phyloP scores from a whole-genome alignment of 345 rosid genomes.

The Eucalyptus erythrocorys region DNA sequence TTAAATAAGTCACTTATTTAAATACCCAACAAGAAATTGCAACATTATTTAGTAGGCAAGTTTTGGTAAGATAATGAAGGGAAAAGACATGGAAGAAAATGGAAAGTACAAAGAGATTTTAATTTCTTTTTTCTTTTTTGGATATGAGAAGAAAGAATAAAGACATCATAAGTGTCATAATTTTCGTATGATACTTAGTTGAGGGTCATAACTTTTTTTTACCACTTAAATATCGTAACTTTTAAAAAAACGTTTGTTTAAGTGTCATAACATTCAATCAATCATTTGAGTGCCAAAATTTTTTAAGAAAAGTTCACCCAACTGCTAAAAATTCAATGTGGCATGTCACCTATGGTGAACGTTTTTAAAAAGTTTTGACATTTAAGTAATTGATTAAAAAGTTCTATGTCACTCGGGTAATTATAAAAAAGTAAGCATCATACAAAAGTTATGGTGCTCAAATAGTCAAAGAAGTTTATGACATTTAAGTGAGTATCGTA shows the following conservation, averaged over 20 bases:
- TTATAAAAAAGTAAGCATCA: too few species aligned
- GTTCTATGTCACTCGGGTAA: neutral
- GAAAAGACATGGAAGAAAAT: neutral
- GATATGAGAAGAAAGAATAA: neutral
- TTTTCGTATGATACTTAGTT: too few species aligned
- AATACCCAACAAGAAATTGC: neutral
- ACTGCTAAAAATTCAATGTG: neutral
- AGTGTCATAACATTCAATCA: neutral
- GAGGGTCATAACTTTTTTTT: too few species aligned
- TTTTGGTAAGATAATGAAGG: neutral
- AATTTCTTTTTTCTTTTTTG: neutral
- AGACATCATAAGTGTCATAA: neutral
- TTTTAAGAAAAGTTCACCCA: too few species aligned
- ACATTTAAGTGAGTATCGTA: neutral
- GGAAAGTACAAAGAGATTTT: neutral
- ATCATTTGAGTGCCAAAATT: rapidly evolving
- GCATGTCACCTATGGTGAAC: neutral
- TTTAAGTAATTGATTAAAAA: too few species aligned
- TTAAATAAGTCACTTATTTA: neutral
- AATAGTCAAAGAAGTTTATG: too few species aligned
- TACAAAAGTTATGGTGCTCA: neutral
- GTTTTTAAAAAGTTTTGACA: neutral
- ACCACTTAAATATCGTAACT: too few species aligned
- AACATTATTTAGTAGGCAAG: neutral
- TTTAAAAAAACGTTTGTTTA: too few species aligned